Percentiles rank a stretch among this genome's conserved stretches.
phyloP scores from a whole-genome alignment of 192 early-diverging fungal genomes.

The Coemansia aciculifera region DNA sequence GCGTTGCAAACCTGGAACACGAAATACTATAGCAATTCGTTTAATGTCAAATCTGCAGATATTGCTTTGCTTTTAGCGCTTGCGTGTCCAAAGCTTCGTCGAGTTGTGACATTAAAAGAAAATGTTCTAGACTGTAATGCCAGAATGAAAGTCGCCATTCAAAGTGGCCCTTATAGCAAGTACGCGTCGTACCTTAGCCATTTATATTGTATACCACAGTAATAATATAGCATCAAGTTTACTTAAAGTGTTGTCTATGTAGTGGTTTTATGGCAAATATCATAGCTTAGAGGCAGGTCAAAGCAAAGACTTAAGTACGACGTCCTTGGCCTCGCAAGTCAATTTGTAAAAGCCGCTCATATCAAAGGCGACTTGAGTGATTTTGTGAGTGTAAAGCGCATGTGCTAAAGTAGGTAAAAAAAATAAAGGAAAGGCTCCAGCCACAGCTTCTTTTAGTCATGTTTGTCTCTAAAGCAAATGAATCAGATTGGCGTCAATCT shows the following conservation, averaged over 20 bases:
- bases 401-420: background rate
- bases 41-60: background rate
- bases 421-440: background rate
- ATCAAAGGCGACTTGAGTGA: background rate
- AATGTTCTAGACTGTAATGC: background rate
- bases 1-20: background rate
- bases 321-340: background rate
- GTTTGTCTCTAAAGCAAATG: background rate
- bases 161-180: constrained; percentile 1
- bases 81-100: background rate
- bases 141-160: background rate
- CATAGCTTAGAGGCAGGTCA: background rate
- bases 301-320: background rate
- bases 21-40: background rate
- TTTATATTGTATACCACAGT: background rate
- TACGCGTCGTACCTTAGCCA: background rate
- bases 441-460: background rate
- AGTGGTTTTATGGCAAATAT: background rate
- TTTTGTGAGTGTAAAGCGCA: background rate
- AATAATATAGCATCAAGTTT: background rate
- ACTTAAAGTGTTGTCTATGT: background rate
- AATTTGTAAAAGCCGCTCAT: background rate
- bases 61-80: background rate
- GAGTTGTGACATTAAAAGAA: background rate
- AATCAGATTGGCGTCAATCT: background rate